Base-by-base conservation (phyloP, 768 basidiomycete genomes). In the Suillus bovinus region DNA sequence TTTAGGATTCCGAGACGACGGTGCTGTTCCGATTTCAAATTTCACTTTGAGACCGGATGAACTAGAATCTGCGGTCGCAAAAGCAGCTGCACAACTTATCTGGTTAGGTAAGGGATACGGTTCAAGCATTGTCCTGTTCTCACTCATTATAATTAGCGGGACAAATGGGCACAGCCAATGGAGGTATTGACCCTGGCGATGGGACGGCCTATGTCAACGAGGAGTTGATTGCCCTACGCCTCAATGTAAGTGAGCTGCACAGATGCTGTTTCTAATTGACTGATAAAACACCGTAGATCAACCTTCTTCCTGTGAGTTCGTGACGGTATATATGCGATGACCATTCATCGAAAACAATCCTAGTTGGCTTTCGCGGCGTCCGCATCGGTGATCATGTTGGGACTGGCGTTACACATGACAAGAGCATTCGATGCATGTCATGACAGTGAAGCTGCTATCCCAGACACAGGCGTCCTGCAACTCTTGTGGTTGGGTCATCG, bases 401-500 rank as follows among this genome's bases (percentile, higher is more conserved):
- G 34, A 24, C 52, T 61, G 34, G n/a, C 50, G 33, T 13, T 41
- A n/a, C 17, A 27, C 9, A 22, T 61, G 33, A 53, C 24, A 7
- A 17, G 60, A 36, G 24, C 39, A 24, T 39, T 22, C 22, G 9
- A 46, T n/a, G 49, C 33, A 33, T 20, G 22, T 3, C 16, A 11
- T 38, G 38, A 24, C 33, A 44, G 20, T 29, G 14, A 16, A 24
- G 31, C 38, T 58, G 24, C 49, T 17, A 54, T 54, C 17, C 36
- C 31, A 7, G 16, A 41, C 7, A 33, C 24, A 20, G 60, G 63
- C 2, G 41, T 61, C 14, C 24, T 64, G 29, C 63, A 64, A 20
- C 29, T 55, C 33, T 24, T 64, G 24, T 64, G 63, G 63, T 34
- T 64, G 5, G 49, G 47, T n/a, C 55, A 49, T 31, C 44, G 60